Percentiles rank a stretch among this genome's conserved stretches.
Conservation (phyloP, 148 eudicot species). For the Salicornia ramosissima region DNA sequence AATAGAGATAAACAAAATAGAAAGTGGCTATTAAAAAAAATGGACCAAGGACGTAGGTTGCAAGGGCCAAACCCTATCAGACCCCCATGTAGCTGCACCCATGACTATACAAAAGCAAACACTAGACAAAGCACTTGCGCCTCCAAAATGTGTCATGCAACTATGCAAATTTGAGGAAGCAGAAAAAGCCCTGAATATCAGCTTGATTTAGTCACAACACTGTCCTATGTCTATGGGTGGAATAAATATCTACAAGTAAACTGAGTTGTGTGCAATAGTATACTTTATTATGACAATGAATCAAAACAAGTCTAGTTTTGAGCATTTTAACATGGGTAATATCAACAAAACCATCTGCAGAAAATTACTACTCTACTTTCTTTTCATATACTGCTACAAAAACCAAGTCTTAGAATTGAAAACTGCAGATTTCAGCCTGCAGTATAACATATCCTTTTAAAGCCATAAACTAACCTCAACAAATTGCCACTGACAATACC, state of each 20-base stretch:
- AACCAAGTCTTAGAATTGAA: constrained; percentile 13
- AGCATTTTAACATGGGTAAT: constrained; percentile 3
- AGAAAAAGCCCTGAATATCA: too few relatives aligned
- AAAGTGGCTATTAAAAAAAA: too few relatives aligned
- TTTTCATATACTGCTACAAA: background rate
- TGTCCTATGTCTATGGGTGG: background rate
- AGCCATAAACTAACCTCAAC: constrained; percentile 3
- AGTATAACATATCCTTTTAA: background rate
- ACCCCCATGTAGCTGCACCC: too few relatives aligned
- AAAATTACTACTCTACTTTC: constrained; percentile 1
- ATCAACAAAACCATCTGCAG: constrained; percentile 2
- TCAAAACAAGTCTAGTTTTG: background rate
- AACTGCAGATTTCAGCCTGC: constrained; percentile 11
- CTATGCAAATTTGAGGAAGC: too few relatives aligned
- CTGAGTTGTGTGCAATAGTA: background rate
- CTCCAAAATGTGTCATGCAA: too few relatives aligned
- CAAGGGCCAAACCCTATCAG: too few relatives aligned
- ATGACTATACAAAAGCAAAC: too few relatives aligned
- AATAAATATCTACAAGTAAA: background rate
- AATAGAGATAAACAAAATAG: too few relatives aligned
- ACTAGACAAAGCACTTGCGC: too few relatives aligned
- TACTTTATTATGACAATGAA: constrained; percentile 12
- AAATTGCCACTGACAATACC: constrained; percentile 2
- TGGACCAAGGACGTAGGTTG: too few relatives aligned
- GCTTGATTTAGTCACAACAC: background rate